Evolutionary conservation across 73 alveolate genomes (phyloP), one percentile per base, ranked within the genome.

Genomic region (Paramecium caudatum): DNA sequence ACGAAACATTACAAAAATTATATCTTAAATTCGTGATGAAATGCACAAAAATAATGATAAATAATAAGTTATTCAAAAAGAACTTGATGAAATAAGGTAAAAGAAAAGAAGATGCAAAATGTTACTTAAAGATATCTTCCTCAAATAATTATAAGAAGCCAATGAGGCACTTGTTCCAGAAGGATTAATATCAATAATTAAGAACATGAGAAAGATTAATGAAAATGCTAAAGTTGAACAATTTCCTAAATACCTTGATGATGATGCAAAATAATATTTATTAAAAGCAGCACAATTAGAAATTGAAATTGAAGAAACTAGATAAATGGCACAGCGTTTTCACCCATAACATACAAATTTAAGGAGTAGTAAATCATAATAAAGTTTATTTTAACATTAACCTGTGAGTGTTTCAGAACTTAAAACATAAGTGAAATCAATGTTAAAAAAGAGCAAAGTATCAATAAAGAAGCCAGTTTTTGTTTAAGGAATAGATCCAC

Each of bases 401-500:
- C 80, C 80, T 55, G 45, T 55, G 6, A 74, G 69, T 41, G 88
- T 74, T 0, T 41, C 88, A 15, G 16, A 74, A 41, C 7, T 74
- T 13, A 74, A 74, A 43, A 41, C n/a, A 16, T 39, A 74, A 74
- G 88, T 74, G 13, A 74, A 74, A 30, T 15, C 62, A 3, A 39
- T 74, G 65, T 37, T 74, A 17, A 74, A 74, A 43, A 74, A 47
- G 16, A 74, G 68, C 21, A 74, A 74, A 21, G 88, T 74, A n/a
- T 41, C 88, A 6, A 74, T 74, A 25, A 74, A 74, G 16, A 74
- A 74, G 43, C 88, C 88, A 8, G 69, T 74, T 2, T 74, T 37
- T 74, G 69, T 74, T 45, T 74, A 74, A 43, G 88, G 88, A 19
- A 41, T 74, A 74, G 88, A 74, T 74, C 88, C 88, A 34, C 4